Evolutionary conservation across 2,329 filamentous ascomycete species (phyloP).

Genomic region (Pleomassaria siparia): DNA sequence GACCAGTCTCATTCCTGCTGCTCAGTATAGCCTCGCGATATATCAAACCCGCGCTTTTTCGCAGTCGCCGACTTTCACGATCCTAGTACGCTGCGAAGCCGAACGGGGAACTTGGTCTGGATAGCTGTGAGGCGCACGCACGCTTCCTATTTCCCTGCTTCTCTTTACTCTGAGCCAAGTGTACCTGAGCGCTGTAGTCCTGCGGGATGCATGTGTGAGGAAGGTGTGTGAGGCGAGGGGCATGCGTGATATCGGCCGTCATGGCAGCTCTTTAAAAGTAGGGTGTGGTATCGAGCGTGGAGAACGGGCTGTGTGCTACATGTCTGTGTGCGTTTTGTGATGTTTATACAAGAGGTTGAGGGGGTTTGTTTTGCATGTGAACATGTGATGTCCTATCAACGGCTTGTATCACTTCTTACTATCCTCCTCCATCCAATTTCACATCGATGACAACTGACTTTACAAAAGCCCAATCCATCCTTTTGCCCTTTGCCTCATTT

Average conservation of each 20-base stretch:
- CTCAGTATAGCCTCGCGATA: constrained; percentile 58
- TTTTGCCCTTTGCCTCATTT: too few relatives aligned
- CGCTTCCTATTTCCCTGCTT: neutral
- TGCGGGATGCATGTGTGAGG: neutral
- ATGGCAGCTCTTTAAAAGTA: neutral
- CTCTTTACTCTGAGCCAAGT: neutral
- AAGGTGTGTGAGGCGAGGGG: constrained; percentile 1
- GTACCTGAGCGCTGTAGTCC: constrained; percentile 1
- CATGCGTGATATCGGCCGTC: neutral
- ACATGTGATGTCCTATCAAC: too few relatives aligned
- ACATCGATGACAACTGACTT: too few relatives aligned
- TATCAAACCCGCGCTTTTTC: constrained; percentile 37
- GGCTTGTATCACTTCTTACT: too few relatives aligned
- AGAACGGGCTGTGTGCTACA: neutral
- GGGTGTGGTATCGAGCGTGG: neutral
- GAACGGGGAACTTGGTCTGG: constrained; percentile 3
- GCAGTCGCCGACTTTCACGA: constrained; percentile 27
- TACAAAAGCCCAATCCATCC: too few relatives aligned
- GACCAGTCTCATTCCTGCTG: constrained; percentile 55
- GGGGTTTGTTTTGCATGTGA: too few relatives aligned
- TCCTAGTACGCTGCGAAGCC: neutral
- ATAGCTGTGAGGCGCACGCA: constrained; percentile 3
- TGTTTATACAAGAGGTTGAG: neutral
- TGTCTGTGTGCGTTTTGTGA: neutral
- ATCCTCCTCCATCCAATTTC: too few relatives aligned